Percentiles rank a stretch among this genome's conserved stretches.
phyloP scores from a whole-genome alignment of 75 land plant species.

The Isoetes taiwanensis region DNA sequence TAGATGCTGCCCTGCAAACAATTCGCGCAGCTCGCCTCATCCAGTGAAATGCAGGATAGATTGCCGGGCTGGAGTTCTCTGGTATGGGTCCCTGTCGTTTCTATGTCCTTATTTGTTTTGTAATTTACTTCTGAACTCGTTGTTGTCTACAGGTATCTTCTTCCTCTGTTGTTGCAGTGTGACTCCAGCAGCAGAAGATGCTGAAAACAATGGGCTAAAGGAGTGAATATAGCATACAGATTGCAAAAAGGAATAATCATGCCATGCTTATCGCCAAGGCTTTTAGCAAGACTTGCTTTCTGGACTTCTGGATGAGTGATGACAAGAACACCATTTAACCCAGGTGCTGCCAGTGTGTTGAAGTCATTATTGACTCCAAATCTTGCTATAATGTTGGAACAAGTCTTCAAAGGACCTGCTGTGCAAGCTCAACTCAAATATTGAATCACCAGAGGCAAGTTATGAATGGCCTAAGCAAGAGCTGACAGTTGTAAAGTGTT shows the following conservation, averaged over 20 bases:
- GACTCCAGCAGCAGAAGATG: slow-evolving; percentile 94
- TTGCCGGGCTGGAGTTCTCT: slow-evolving; percentile 75
- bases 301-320: slow-evolving; percentile 54
- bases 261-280: slow-evolving; percentile 77
- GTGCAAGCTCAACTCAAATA: slow-evolving; percentile 62
- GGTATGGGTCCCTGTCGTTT: slow-evolving; percentile 37
- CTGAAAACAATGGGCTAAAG: slow-evolving; percentile 56
- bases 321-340: slow-evolving; percentile 51
- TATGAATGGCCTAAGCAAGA: background rate
- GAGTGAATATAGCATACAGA: slow-evolving; percentile 86
- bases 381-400: slow-evolving; percentile 67
- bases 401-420: slow-evolving; percentile 56
- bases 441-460: slow-evolving; percentile 95
- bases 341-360: slow-evolving; percentile 43
- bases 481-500: too few species aligned
- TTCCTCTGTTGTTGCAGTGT: slow-evolving; percentile 86
- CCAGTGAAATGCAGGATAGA: slow-evolving; percentile 72
- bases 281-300: slow-evolving; percentile 64
- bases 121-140: background rate
- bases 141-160: slow-evolving; percentile 61
- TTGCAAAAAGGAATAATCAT: slow-evolving; percentile 88
- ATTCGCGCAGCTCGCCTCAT: slow-evolving; percentile 64
- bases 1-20: slow-evolving; percentile 95
- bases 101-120: background rate
- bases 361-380: slow-evolving; percentile 83